Percentiles rank a stretch among this genome's conserved stretches.
Conservation (phyloP, 139 green algal genomes). For the Astrephomene gubernaculifera region DNA sequence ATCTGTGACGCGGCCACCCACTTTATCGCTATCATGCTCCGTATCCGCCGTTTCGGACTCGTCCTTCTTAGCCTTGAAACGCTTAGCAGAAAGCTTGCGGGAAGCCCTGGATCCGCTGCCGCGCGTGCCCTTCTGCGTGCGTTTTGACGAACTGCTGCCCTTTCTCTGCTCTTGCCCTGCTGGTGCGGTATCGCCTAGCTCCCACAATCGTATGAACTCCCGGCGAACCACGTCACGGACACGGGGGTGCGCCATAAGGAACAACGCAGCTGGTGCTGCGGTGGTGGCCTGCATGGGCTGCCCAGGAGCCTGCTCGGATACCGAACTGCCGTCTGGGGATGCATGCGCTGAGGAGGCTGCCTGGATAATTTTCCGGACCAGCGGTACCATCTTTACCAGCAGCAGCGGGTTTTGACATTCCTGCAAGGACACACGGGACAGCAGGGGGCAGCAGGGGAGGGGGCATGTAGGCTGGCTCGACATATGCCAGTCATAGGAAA, state of each 20-base stretch:
- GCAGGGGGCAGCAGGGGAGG: too few relatives aligned
- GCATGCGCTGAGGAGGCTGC: background rate
- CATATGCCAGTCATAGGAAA: too few relatives aligned
- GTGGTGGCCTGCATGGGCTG: background rate
- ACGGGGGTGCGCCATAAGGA: conserved; percentile 31
- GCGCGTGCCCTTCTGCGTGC: too few relatives aligned
- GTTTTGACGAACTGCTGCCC: too few relatives aligned
- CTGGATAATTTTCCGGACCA: background rate
- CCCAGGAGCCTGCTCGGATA: background rate
- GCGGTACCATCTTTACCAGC: conserved; percentile 24
- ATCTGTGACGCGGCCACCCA: too few relatives aligned
- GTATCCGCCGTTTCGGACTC: too few relatives aligned
- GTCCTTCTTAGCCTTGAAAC: too few relatives aligned
- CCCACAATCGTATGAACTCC: conserved; percentile 26
- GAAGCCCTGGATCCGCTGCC: too few relatives aligned
- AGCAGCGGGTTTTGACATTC: conserved; percentile 22
- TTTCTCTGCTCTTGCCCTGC: too few relatives aligned
- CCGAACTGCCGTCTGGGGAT: background rate
- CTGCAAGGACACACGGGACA: conserved; percentile 4
- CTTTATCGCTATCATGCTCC: too few relatives aligned
- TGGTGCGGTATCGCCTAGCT: background rate
- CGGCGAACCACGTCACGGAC: conserved; percentile 8
- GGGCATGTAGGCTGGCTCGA: too few relatives aligned
- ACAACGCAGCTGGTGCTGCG: background rate
- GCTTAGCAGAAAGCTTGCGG: too few relatives aligned